These are phyloP conservation scores for Phytophthora aleatoria DNA, from an alignment of 352 stramenopile genomes.

Conservation along the genomic window DNA sequence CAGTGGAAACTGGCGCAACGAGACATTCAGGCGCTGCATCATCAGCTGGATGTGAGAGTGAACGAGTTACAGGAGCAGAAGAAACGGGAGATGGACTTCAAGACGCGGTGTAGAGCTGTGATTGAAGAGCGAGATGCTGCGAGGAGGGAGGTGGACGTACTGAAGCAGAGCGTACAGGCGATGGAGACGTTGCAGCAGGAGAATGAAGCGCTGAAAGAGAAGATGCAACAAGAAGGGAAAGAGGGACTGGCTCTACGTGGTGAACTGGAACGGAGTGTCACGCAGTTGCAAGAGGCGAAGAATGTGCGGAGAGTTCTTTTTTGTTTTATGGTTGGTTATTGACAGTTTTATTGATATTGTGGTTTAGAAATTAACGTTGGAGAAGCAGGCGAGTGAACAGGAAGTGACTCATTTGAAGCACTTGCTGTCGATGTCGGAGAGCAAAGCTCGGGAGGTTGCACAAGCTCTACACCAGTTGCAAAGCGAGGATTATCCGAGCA, in stretches of 20 bases:
- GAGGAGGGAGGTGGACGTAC: constrained; percentile 39
- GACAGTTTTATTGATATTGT: constrained; percentile 11
- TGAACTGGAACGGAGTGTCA: constrained; percentile 25
- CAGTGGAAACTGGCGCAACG: constrained; percentile 51
- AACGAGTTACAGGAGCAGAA: constrained; percentile 56
- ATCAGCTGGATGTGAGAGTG: constrained; percentile 47
- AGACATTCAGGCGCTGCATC: constrained; percentile 45
- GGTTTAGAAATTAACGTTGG: constrained; percentile 54
- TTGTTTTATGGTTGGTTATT: neutral
- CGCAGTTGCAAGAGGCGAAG: constrained; percentile 45
- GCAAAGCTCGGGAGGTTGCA: constrained; percentile 49
- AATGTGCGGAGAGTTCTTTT: constrained; percentile 16
- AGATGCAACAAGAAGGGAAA: constrained; percentile 34
- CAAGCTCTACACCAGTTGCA: constrained; percentile 49
- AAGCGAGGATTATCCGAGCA: constrained; percentile 51
- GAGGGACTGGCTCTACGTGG: constrained; percentile 22
- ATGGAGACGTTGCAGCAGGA: constrained; percentile 49
- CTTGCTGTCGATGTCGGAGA: constrained; percentile 51
- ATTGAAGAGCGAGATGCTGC: constrained; percentile 43
- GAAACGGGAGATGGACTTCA: constrained; percentile 29
- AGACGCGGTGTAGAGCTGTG: constrained; percentile 26
- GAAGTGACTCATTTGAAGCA: constrained; percentile 61
- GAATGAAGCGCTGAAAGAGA: constrained; percentile 43
- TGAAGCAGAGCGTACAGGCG: constrained; percentile 33
- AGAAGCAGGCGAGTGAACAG: constrained; percentile 56